Base-by-base conservation (phyloP, 2,329 filamentous ascomycete genomes). In the Periconia digitata region DNA sequence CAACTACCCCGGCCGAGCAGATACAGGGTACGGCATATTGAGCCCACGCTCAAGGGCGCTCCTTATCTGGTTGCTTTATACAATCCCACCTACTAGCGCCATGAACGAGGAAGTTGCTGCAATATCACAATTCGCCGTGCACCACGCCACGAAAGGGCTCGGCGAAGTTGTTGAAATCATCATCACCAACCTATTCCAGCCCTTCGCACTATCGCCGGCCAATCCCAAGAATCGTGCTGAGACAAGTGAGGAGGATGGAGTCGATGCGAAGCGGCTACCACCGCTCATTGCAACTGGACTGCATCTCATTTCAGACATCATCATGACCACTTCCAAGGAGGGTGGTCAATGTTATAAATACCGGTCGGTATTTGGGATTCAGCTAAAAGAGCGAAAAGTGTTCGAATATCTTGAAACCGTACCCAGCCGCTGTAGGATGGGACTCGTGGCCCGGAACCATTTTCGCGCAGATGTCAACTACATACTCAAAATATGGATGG, bases 111-210 rank as follows among this genome's bases (percentile, higher is more conserved):
- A 97, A 63, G 83, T 97, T 39, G 92, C 90, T 1, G 82, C 91
- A 5, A 79, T 96, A 2, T 92, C 92, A 1, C 82, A 87, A 3
- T 96, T 97, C 71, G 92, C 92, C 12, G 90, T 97, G 47, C 86
- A 86, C 2, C 90, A 97, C 67, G 89, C 91, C 1, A 89, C 87
- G 34, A 81, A 85, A 17, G 94, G 92, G 15, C 88, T 90, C 12
- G 89, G 95, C 55, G 94, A 97, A 73, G 86, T 96, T 29, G 91
- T 95, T n/a, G 83, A 92, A 42, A 83, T 95, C 72, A 85, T 97
- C 32, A 82, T 95, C 0, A 80, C 85, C 1, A 97, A 99, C 61
- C 79, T 97, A 27, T 79, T 87, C 50, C 83, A 80, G 43, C 94
- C 94, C 0, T 84, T 95, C 49, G 81, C 85, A 6, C 83, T 86